Evolutionary conservation across 164 flowering plant genomes (phyloP).

Genomic region (Berberis thunbergii): DNA sequence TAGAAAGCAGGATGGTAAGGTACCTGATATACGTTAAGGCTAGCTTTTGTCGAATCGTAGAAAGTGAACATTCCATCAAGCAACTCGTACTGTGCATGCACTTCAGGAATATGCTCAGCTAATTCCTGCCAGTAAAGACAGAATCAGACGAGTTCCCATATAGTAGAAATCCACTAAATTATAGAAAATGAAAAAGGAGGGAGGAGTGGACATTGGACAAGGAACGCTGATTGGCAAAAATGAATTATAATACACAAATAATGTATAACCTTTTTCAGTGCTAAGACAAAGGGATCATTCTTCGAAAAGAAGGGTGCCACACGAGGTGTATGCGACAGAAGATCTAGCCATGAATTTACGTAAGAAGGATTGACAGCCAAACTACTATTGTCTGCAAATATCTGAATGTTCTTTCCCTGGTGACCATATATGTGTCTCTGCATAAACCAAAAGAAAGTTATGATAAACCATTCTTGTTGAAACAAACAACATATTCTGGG

Average conservation of each 20-base stretch:
- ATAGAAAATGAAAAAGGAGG: no score
- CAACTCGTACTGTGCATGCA: constrained; percentile 66
- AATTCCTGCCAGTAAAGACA: constrained; percentile 49
- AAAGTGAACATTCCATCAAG: constrained; percentile 81
- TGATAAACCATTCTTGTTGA: no score
- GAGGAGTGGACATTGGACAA: no score
- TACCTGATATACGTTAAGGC: constrained; percentile 83
- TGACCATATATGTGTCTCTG: constrained; percentile 90
- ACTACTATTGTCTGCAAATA: constrained; percentile 78
- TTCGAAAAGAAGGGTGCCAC: constrained; percentile 86
- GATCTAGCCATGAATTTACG: constrained; percentile 64
- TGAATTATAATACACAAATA: background rate
- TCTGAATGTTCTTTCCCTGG: constrained; percentile 59
- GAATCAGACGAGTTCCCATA: background rate
- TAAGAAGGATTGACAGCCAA: constrained; percentile 82
- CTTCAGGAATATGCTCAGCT: constrained; percentile 63
- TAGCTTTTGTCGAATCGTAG: constrained; percentile 72
- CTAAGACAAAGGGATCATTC: constrained; percentile 67
- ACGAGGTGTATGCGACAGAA: constrained; percentile 82
- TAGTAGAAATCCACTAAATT: no score
- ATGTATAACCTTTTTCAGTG: constrained; percentile 62
- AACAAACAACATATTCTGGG: no score
- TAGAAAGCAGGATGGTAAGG: background rate
- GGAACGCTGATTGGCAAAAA: no score
- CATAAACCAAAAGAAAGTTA: background rate